Base-by-base conservation (phyloP, 2,329 filamentous ascomycete species). In the Aspergillus tubingensis region DNA sequence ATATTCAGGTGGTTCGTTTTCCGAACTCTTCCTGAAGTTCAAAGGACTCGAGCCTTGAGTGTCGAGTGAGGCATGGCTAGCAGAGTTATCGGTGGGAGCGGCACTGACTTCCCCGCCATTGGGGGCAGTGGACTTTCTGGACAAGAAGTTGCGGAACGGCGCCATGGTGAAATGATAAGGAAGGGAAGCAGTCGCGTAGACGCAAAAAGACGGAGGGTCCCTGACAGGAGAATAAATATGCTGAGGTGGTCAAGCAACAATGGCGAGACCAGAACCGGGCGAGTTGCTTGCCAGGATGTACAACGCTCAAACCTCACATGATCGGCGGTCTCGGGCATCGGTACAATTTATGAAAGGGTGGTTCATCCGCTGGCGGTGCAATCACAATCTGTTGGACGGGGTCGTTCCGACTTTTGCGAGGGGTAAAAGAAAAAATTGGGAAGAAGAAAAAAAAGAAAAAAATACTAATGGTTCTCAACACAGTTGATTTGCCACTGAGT, bases 1-100 rank as follows among this genome's bases (percentile, higher is more conserved):
- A 79, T 91, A 92, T 74, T 91, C 89, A 65, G 86, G 86, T 38
- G 83, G 88, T 67, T 90, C 87, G 66, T 90, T 88, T 72, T 86
- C 85, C 69, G 78, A 83, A 69, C 81, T 82, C 71, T 84, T 87
- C 66, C 83, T 83, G 58, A 89, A 83, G 70, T 85, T 88, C 71
- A 90, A 68, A 32, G 76, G 74, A 57, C 67, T 68, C 43, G 81
- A 79, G 23, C 63, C 82, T 74, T 58, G 77, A 65, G 80, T 80
- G 21, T 80, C 74, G 25, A 74, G 68, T 51, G 75, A 74, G 41
- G 82, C 77, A 54, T 77, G 81, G 61, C 77, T 55, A 36, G 21
- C 30, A 32, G 53, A 70, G 68, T 83, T 86, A 69, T 89, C 87
- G 68, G 88, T 84, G 63, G 76, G 76, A 62, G 76, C 76, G 64